Base-by-base conservation (phyloP, 2,329 filamentous ascomycete species). In the Aspergillus uvarum region DNA sequence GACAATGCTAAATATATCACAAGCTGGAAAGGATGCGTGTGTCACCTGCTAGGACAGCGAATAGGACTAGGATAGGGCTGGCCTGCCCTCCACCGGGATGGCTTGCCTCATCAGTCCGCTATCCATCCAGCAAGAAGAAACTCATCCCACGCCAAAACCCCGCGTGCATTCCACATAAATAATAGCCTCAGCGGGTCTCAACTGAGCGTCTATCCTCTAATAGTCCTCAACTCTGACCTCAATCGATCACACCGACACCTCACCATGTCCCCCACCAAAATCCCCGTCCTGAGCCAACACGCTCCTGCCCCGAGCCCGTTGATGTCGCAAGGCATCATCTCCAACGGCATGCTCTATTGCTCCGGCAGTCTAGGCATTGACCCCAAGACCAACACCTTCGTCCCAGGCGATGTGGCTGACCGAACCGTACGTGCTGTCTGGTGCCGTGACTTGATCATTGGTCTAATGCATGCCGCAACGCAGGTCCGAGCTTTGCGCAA, bases 291-390 rank as follows among this genome's bases (percentile, higher is more conserved):
- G 10, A 60, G 26, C 52, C 44, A 44, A 2, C 59, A 66, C 26
- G 70, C 68, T 7, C 62, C 69, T 22, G 64, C 65, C 19, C 68
- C 68, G 1, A 51, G 29, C 35, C 60, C 64, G 8, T 57, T 69
- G 35, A 62, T 71, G 51, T 69, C 66, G 7, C 70, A 72, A 42
- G 69, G 63, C 2, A 65, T 70, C 54, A 61, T 68, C 49, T 62
- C 57, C 63, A 68, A 68, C 58, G 69, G 66, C 14, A 67, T 67
- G 29, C 58, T 71, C 47, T 71, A 67, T 50, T 65, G 67, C 32
- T 67, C 63, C 22, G 70, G 69, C 16, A 65, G 65, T 38, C 58
- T 72, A 12, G 70, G 68, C 12, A 62, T 71, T 11, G 59, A 66
- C 26, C 63, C 64, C 8, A 49, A 59, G 10, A 68, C 69, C 0